Conservation (phyloP, 2,329 filamentous ascomycete species). For the Aureobasidium sp. region DNA sequence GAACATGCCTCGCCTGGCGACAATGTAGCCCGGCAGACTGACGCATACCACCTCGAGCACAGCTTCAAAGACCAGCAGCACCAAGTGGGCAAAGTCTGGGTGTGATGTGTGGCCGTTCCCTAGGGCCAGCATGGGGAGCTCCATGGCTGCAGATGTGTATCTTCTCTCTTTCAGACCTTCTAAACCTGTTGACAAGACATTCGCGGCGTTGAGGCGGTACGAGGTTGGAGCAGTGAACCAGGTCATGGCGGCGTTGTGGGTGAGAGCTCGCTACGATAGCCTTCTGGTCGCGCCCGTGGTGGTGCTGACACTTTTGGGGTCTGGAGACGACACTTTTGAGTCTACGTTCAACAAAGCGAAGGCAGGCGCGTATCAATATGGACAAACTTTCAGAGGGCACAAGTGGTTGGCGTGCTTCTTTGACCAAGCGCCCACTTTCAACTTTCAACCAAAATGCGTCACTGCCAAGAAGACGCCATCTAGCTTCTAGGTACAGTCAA, state of each 20-base stretch:
- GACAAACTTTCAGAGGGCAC: not conserved
- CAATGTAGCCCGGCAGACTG: slow-evolving; percentile 85
- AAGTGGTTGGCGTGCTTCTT: not conserved
- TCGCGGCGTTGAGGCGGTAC: slow-evolving; percentile 7
- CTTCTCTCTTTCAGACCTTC: not conserved
- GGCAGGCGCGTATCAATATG: not conserved
- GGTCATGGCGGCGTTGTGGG: not conserved
- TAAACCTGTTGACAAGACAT: slow-evolving; percentile 1
- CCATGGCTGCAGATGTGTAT: slow-evolving; percentile 6
- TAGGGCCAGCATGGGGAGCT: slow-evolving; percentile 12
- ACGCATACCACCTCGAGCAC: slow-evolving; percentile 94
- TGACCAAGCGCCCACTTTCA: not conserved
- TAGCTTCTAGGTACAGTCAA: not conserved
- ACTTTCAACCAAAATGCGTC: not conserved
- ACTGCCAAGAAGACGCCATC: not conserved
- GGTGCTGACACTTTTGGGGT: not conserved
- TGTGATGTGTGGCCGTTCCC: slow-evolving; percentile 39
- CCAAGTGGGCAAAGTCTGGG: slow-evolving; percentile 61
- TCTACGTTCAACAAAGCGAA: not conserved
- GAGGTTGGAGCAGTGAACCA: slow-evolving; percentile 14
- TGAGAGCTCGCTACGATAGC: not conserved
- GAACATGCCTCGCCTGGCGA: slow-evolving; percentile 85
- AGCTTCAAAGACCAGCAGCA: slow-evolving; percentile 84
- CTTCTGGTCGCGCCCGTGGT: not conserved
- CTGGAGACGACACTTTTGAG: too few relatives aligned